Conservation (phyloP, 352 stramenopile species). For the Aphanomyces euteiches region DNA sequence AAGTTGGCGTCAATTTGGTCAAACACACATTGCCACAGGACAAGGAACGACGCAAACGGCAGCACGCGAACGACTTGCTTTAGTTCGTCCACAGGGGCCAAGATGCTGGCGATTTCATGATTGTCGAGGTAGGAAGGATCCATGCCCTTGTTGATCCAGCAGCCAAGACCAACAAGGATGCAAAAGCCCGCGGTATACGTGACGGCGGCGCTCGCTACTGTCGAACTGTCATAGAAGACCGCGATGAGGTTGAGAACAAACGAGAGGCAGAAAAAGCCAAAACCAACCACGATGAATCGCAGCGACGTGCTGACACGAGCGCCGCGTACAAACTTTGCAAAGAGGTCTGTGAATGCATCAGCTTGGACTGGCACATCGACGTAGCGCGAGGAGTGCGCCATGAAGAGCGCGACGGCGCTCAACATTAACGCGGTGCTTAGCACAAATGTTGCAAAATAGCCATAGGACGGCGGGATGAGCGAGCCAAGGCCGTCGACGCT, state of each 20-base stretch:
- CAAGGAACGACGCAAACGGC: slow-evolving; percentile 85
- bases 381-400: slow-evolving; percentile 27
- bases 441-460: slow-evolving; percentile 85
- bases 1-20: slow-evolving; percentile 85
- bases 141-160: slow-evolving; percentile 82
- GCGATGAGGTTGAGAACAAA: slow-evolving; percentile 75
- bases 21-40: slow-evolving; percentile 86
- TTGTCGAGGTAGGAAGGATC: slow-evolving; percentile 76
- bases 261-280: slow-evolving; percentile 41
- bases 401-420: slow-evolving; percentile 58
- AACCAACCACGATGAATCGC: slow-evolving; percentile 42
- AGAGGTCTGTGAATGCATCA: slow-evolving; percentile 65
- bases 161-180: slow-evolving; percentile 71
- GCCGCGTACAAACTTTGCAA: slow-evolving; percentile 37
- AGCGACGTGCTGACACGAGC: slow-evolving; percentile 36
- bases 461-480: slow-evolving; percentile 63
- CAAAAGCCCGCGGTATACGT: slow-evolving; percentile 53
- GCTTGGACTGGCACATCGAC: slow-evolving; percentile 69
- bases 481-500: slow-evolving; percentile 77
- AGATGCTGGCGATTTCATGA: slow-evolving; percentile 48
- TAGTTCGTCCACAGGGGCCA: slow-evolving; percentile 67
- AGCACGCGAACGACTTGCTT: slow-evolving; percentile 82
- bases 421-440: slow-evolving; percentile 72
- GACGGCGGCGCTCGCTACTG: slow-evolving; percentile 47
- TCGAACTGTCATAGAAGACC: slow-evolving; percentile 51